A percentile compares a stretch with the other conserved stretches of the same genome.
phyloP scores from a whole-genome alignment of 2,329 filamentous ascomycete genomes.

The Pseudogymnoascus sp. region DNA sequence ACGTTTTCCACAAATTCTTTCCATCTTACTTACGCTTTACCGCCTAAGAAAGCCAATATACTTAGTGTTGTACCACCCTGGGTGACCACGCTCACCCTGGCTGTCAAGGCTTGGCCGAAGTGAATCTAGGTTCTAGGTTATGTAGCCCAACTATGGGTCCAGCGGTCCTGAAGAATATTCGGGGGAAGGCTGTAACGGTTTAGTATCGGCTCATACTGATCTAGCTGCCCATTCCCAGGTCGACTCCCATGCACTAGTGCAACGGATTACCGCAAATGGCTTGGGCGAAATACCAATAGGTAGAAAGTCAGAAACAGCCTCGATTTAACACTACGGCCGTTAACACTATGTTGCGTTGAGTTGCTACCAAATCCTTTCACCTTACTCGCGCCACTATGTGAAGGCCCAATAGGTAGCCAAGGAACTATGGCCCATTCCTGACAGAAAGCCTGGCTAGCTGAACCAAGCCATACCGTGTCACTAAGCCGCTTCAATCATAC shows the following conservation, averaged over 20 bases:
- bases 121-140: neutral
- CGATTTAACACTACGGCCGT: neutral
- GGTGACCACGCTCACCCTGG: neutral
- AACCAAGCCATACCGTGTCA: neutral
- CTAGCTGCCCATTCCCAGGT: neutral
- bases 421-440: constrained; percentile 2
- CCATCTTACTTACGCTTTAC: neutral
- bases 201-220: constrained; percentile 4
- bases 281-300: neutral
- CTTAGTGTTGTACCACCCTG: neutral
- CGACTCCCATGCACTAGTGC: neutral
- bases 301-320: neutral
- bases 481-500: neutral
- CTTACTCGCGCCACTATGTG: neutral
- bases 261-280: neutral
- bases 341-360: neutral
- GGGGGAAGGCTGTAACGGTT: neutral
- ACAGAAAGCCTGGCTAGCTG: neutral
- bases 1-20: neutral
- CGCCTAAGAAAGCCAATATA: neutral
- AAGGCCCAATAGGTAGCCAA: neutral
- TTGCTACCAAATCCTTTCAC: neutral
- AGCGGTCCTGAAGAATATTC: neutral
- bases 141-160: constrained; percentile 5
- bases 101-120: neutral